Base-by-base conservation (phyloP, 2,329 filamentous ascomycete species). In the Penicillium sp. region DNA sequence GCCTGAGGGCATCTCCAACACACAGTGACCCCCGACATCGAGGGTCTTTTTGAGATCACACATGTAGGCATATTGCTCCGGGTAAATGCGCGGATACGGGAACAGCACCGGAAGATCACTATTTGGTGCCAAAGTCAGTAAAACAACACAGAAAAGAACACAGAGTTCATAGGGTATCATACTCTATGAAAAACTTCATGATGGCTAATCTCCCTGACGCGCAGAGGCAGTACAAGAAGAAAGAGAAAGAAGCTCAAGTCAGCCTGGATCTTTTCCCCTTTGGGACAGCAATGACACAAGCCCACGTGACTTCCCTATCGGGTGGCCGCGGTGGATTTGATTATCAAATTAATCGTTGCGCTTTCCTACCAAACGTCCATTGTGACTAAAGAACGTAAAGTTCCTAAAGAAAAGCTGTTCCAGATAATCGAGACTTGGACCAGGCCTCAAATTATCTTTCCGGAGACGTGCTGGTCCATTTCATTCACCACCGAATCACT, bases 1-100 rank as follows among this genome's bases (percentile, higher is more conserved):
- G 44, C 95, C 95, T 58, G 95, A 99, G 75, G 95, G 95, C 95
- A 99, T 99, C 79, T 99, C 95, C 67, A 99, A 79, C 22, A 99
- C 93, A 74, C 93, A 97, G 77, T 99, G 92, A 59, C 95, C 96
- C 52, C 91, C 91, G 21, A 89, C 90, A 82, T 99, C 95, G 69
- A 99, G 88, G 21, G 95, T 98, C 75, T 80, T 84, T 75, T 93
- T 93, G 75, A 93, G 85, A 80, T 91, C 90, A 72, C 88, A 90
- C 90, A 93, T 93, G 79, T 93, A 85, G 73, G 84, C 84, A 87
- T 88, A 88, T 79, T 89, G 86, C 74, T 89, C 86, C 61, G 89
- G 86, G 73, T 90, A 90, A 68, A 90, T 88, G 66, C 87, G 81
- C 60, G 87, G 87, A 73, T 90, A 90, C n/a, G 87, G 87, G 71